Evolutionary conservation across 805 yeast species (phyloP), one percentile per base, ranked within the genome.

Genomic region (Starmerella davenportii): DNA sequence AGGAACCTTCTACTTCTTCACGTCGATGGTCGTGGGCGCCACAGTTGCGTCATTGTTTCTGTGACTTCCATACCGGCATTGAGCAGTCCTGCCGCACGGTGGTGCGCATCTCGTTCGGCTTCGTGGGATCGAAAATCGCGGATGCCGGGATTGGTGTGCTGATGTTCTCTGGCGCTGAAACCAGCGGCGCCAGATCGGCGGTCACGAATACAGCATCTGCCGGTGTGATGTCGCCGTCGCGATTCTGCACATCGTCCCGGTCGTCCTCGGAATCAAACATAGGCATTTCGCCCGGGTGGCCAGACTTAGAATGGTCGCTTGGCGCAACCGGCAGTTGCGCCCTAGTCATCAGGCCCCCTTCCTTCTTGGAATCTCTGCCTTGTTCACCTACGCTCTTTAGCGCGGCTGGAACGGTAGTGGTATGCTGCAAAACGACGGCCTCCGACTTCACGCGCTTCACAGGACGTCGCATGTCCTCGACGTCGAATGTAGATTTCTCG

Each of bases 381-480:
- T 7, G 15, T 15, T n/a, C 15, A 5, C 13, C 11, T 5, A 14
- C 32, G 15, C 15, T 11, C 25, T 8, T n/a, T 5, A 21, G 5
- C 5, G 21, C 36, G 8, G 16, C 19, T 7, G 32, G 32, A 11
- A 25, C 28, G 14, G 11, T 25, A 25, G 14, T 11, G 11, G 28
- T 11, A 11, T 25, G 11, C 11, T 25, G 13, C 5, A 29, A 14
- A 7, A 8, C 15, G 5, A 29, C 32, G 16, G 32, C 32, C 13
- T n/a, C 16, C 9, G 19, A 15, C 28, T 32, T 38, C 34, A 16
- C 21, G 16, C 30, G 38, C 29, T 43, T 44, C 11, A 20, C 23
- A 1, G 52, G 52, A 25, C 54, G 43, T 17, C 53, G 45, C 33
- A 51, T 31, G 19, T 42, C 38, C 5, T 45, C 46, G 2, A 36